A percentile compares a stretch with the other conserved stretches of the same genome.
Evolutionary conservation across 176 grass and related monocot genomes (phyloP).

Genomic region (Carex parvula): DNA sequence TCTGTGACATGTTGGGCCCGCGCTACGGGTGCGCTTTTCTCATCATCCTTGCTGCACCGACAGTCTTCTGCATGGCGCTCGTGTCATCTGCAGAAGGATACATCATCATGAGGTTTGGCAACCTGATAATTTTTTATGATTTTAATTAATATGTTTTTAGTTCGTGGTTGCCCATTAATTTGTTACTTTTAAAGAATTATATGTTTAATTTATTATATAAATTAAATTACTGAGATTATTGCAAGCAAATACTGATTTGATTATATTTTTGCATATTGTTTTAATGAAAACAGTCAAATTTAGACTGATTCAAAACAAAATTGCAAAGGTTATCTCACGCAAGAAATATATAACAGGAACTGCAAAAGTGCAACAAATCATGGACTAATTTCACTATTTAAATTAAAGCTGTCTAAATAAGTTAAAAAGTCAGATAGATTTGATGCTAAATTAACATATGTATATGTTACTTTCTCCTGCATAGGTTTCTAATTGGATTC

Average conservation of each 20-base stretch:
- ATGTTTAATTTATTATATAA: neutral
- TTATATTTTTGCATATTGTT: neutral
- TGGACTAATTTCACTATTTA: neutral
- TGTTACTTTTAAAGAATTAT: neutral
- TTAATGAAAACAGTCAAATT: neutral
- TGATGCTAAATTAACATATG: neutral
- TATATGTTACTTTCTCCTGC: neutral
- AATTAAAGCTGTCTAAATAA: neutral
- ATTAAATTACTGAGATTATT: neutral
- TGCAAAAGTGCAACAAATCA: neutral
- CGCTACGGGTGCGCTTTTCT: slow-evolving; percentile 81
- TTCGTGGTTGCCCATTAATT: neutral
- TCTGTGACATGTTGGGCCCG: slow-evolving; percentile 68
- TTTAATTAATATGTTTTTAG: neutral
- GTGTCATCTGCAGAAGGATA: slow-evolving; percentile 39
- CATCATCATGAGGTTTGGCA: slow-evolving; percentile 37
- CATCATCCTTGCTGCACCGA: slow-evolving; percentile 65
- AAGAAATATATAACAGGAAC: neutral
- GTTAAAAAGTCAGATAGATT: neutral
- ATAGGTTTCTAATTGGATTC: slow-evolving; percentile 72
- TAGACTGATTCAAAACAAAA: neutral
- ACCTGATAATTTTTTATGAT: neutral
- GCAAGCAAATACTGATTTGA: neutral
- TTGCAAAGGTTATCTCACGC: neutral
- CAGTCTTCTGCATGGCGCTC: slow-evolving; percentile 75